Conservation (phyloP, 768 basidiomycete species). For the Paxillus ammoniavirescens region DNA sequence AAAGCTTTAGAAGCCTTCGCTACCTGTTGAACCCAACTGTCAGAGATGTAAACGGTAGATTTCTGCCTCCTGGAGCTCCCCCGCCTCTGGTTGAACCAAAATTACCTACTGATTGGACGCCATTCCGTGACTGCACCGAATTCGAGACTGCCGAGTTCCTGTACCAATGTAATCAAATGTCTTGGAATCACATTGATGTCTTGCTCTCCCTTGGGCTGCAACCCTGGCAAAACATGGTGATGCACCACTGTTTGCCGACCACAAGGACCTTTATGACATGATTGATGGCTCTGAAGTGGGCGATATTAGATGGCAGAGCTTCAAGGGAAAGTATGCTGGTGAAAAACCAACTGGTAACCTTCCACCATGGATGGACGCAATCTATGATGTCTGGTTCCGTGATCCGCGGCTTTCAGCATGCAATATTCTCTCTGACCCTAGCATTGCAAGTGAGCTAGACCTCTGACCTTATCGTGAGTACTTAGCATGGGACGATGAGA, state of each 20-base stretch:
- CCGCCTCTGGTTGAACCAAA: no score
- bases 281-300: constrained; percentile 28
- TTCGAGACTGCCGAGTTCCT: no score
- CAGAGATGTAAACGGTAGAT: no score
- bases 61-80: no score
- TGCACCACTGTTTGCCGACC: constrained; percentile 18
- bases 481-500: not conserved
- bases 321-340: constrained; percentile 15
- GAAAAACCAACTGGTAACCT: constrained; percentile 8
- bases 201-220: constrained; percentile 26
- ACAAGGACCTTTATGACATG: constrained; percentile 19
- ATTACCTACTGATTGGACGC: no score
- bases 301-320: constrained; percentile 28
- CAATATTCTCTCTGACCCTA: constrained; percentile 21
- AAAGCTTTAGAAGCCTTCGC: no score
- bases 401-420: constrained; percentile 13
- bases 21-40: no score
- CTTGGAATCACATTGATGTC: constrained; percentile 19
- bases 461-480: constrained; percentile 12
- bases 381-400: constrained; percentile 28
- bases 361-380: constrained; percentile 26
- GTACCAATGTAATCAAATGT: constrained; percentile 20
- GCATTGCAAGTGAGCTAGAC: constrained; percentile 19
- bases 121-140: constrained; percentile 9
- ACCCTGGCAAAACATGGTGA: constrained; percentile 1